These are phyloP conservation scores for Citrullus colocynthis DNA, from an alignment of 306 rosid species.

Conservation along the genomic window DNA sequence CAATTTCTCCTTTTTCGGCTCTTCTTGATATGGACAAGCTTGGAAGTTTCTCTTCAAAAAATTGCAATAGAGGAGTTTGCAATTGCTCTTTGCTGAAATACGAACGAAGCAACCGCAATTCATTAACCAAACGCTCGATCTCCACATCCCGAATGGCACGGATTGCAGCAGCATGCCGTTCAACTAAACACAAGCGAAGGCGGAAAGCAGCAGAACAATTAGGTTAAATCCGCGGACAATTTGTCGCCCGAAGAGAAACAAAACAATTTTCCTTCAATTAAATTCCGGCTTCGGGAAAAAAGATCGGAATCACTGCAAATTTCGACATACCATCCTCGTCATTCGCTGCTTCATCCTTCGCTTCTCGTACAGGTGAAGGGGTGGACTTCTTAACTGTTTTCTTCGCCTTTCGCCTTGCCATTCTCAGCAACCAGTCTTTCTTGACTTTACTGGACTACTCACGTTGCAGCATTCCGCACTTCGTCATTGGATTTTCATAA, in stretches of 20 bases:
- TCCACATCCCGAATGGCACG: constrained; percentile 76
- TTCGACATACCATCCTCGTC: constrained; percentile 39
- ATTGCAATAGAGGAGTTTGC: constrained; percentile 31
- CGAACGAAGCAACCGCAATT: constrained; percentile 53
- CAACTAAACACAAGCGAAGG: constrained; percentile 23
- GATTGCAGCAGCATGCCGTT: constrained; percentile 47
- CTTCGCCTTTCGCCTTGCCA: constrained; percentile 44
- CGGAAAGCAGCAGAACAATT: neutral
- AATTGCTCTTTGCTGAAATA: constrained; percentile 45
- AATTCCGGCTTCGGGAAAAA: neutral
- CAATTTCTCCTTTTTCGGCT: constrained; percentile 26
- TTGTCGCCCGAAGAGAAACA: neutral
- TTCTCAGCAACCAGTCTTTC: constrained; percentile 4
- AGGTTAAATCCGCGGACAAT: neutral
- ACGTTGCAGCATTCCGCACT: neutral
- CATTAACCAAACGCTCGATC: constrained; percentile 46
- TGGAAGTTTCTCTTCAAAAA: constrained; percentile 38
- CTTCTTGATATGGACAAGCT: constrained; percentile 29
- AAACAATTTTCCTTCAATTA: neutral
- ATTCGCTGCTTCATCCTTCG: constrained; percentile 1
- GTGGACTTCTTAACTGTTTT: constrained; percentile 16
- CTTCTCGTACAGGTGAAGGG: constrained; percentile 7
- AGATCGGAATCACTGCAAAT: neutral
- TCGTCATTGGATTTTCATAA: neutral
- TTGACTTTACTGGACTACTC: neutral